Evolutionary conservation across 2,329 filamentous ascomycete genomes (phyloP), one percentile per base, ranked within the genome.

Genomic region (Kalaharituber pfeilii): DNA sequence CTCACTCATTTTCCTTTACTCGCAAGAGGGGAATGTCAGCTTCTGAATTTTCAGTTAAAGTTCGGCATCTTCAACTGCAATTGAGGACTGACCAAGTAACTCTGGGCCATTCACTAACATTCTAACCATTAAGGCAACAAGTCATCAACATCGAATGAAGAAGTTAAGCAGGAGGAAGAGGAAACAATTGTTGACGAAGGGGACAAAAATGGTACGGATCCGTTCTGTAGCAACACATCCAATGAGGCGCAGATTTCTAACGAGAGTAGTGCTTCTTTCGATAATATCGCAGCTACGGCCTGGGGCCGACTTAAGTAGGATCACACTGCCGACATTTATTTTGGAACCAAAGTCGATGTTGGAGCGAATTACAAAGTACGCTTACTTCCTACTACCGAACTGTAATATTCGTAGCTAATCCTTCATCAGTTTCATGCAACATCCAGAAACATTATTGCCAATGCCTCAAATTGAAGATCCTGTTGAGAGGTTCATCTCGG

Each of bases 281-380:
- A 94, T 98, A 70, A 96, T 98, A 66, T 94, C 88, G 52, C 91
- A 98, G 71, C 76, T 98, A 59, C 84, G 91, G 59, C 91, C 91
- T 11, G 91, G 91, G 61, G 91, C 91, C 64, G 91, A 98, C 68
- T 74, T 98, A 63, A 94, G 87, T 70, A 80, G 89, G 63, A 88
- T 98, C 59, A 89, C 91, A 30, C 75, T 98, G 54, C 91, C 91
- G 39, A 98, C 91, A 49, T 98, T 98, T 68, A 98, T 98, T 65
- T 79, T 98, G 63, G 91, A 98, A 69, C 91, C 91, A 24, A 81
- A 88, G 66, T 95, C 88, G 64, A 98, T 98, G 91, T 73, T 98
- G 64, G 91, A 98, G 71, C 80, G 91, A 64, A 98, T 98, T 68
- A 98, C 91, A 65, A 98, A 98, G 88, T 94, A 73, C 62, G 80